Evolutionary conservation across 768 basidiomycete genomes (phyloP), one percentile per base, ranked within the genome.

Genomic region (Hygrophoropsis aurantiaca): DNA sequence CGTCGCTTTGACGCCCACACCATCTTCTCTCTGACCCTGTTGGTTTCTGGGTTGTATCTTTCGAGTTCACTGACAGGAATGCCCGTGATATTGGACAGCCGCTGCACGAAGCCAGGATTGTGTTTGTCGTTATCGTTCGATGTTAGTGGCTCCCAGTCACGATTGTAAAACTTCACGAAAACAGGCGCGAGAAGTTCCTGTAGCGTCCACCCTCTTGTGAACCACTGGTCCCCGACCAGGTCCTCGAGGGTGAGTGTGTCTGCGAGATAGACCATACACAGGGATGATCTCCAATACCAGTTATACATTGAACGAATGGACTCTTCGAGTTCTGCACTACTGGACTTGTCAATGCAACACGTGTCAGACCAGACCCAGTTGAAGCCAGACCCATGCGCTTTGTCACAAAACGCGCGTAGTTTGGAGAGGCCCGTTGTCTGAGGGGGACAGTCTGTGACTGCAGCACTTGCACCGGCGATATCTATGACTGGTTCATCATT

Each of bases 1-100:
- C 40, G 43, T 40, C 64, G 47, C 24, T 35, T 32, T 1, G 61
- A 52, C 2, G 63, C 62, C 64, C 64, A 58, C 6, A 48, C 37
- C 49, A 65, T 49, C 18, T 54, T 55, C 30, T 60, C 55, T 10
- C 47, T 34, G 35, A 60, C 58, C 16, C 51, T 19, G 25, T 57
- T 36, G 23, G 57, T 42, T 23, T 55, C 58, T 1, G 58, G 58
- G 35, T 51, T 58, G 35, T 60, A 60, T 36, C 57, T 50, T 9
- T 44, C 48, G 11, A 60, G 47, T 40, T 49, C 44, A 7, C 33
- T 35, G 10, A 6, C 25, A 13, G 49, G 44, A 37, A 60, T 58
- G 15, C 48, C 40, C 0, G 58, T 58, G 33, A 51, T 44, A 3
- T 36, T 20, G 10, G 56, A 50, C 15, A 58, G 24, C 40, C 35